A percentile compares a stretch with the other conserved stretches of the same genome.
Conservation (phyloP, 2,329 filamentous ascomycete genomes). For the Penicillium italicum region DNA sequence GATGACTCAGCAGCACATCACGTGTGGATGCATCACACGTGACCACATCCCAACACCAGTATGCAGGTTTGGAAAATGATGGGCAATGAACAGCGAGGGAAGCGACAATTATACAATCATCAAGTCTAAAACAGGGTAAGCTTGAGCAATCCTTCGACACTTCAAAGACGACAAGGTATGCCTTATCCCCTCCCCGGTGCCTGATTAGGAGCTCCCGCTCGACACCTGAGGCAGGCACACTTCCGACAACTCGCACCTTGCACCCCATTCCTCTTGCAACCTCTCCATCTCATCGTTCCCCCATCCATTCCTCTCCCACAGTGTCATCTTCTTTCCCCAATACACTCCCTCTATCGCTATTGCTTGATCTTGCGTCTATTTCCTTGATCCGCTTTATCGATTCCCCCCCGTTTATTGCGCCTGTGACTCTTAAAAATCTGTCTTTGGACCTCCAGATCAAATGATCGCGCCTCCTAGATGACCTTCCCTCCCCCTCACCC, state of each 20-base stretch:
- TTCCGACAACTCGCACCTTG: constrained; percentile 25
- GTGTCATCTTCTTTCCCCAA: constrained; percentile 12
- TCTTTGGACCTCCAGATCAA: constrained; percentile 43
- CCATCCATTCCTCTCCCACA: constrained; percentile 18
- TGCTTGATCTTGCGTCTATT: constrained; percentile 6
- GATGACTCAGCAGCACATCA: neutral
- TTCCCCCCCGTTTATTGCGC: constrained; percentile 15
- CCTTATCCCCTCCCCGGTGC: neutral
- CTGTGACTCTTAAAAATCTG: constrained; percentile 32
- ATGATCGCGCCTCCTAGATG: constrained; percentile 55
- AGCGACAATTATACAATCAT: neutral
- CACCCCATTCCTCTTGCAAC: constrained; percentile 19
- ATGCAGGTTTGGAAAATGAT: neutral
- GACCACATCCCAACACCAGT: neutral
- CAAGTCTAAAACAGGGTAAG: neutral
- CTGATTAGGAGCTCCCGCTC: constrained; percentile 17
- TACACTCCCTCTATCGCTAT: constrained; percentile 10
- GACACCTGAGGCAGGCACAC: constrained; percentile 22
- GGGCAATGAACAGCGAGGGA: neutral
- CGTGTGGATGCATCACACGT: neutral
- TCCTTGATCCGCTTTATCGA: constrained; percentile 16
- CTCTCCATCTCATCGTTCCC: constrained; percentile 21
- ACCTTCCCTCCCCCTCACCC: constrained; percentile 53
- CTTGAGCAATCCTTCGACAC: neutral
- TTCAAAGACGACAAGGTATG: neutral